Evolutionary conservation across 2,329 filamentous ascomycete species (phyloP), one percentile per base, ranked within the genome.

Genomic region (Cladosporium sp.): DNA sequence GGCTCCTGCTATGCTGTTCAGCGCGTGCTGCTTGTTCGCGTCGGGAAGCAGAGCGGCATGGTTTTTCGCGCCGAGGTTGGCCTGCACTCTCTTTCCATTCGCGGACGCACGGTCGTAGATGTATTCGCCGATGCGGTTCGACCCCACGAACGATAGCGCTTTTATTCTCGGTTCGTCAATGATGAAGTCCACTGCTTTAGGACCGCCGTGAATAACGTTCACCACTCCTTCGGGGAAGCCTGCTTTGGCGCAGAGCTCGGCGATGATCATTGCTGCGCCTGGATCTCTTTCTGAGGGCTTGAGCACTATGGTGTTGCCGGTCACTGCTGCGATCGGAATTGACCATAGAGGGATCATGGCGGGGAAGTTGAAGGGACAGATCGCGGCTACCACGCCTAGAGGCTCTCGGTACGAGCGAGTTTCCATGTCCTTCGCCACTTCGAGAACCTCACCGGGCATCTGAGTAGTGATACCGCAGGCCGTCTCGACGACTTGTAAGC

Each of bases 311-410:
- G 89, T 92, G 79, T 94, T 94, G 51, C 90, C 90, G 17, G 88
- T 91, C 25, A 92, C 84, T 47, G 89, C 90, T 49, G 90, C 90
- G 66, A 94, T 89, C 37, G 90, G 90, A 62, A 94, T 92, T 61
- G 84, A 91, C 90, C 90, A 94, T 17, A 94, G 81, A 3, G 90
- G 90, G 73, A 94, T 94, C 90, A 94, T 94, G 67, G 90, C 90
- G 39, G 90, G 90, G 77, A 94, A 94, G 80, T 94, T 30, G 25
- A 36, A 49, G 25, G 12, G 25, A 17, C 90, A 94, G 66, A 94
- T 94, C 59, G 90, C 88, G 60, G 89, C 89, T 45, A 89, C 86
- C 37, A 94, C 87, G 56, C 90, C 90, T 70, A 94, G 76, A 60
- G 90, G 89, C 80, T 94, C 90, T 62, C 85, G 83, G 74, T 94